Base-by-base conservation (phyloP, 441 rosid species). In the Arabidopsis hybrid region DNA sequence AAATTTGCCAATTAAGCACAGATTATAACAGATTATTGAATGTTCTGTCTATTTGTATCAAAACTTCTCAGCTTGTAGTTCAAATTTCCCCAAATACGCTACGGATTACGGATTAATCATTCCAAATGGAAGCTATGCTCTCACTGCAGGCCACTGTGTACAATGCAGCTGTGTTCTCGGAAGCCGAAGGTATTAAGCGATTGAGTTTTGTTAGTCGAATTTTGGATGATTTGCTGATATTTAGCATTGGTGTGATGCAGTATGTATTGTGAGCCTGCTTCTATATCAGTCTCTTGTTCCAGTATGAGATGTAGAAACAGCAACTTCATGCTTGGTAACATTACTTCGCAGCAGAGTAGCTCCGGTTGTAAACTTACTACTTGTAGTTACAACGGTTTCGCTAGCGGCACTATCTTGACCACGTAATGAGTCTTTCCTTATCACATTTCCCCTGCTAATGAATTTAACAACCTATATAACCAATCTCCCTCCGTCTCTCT, bases 101-200 rank as follows among this genome's bases (percentile, higher is more conserved):
- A 80, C 84, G 12, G 98, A 93, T 72, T 77, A 60, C 59, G 92
- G 93, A 52, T 69, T 93, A 77, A 85, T 87, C 31, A 93, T 93
- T 50, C 96, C 95, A 17, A 93, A 93, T 7, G 98, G 98, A 53
- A 91, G 95, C 82, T 93, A 93, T 70, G 92, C 90, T 17, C 88
- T 93, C 57, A 78, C 92, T 7, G 96, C 97, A n/a, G 90, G 92
- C 61, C 95, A 93, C 67, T 93, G 97, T 62, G 96, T 93, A 74
- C 97, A 93, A 73, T 93, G 97, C 88, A 91, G 96, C 53, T 93
- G 97, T 21, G 84, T 89, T n/a, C 90, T 89, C 0, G 97, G 91
- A 69, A 86, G 83, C 80, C 93, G 78, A 66, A 84, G 91, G 98
- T 93, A 88, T 60, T 38, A 11, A 40, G 4, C 32, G 3, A 59